These are phyloP conservation scores for Aspergillus ruber DNA, from an alignment of 2,329 filamentous ascomycete species.

Conservation along the genomic window DNA sequence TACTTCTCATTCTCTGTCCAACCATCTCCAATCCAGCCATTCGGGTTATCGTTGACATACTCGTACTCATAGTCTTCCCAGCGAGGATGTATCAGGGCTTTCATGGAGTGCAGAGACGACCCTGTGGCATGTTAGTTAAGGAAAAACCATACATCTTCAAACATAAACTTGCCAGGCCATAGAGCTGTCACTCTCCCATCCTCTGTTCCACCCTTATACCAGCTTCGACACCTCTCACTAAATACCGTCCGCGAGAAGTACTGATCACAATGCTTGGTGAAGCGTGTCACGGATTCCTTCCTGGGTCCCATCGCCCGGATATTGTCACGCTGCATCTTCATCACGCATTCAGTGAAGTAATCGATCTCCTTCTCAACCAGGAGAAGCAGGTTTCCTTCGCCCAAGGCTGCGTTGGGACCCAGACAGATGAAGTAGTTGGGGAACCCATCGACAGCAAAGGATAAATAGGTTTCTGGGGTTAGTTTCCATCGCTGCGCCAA, in stretches of 20 bases:
- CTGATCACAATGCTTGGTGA: constrained; percentile 26
- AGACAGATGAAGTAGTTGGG: constrained; percentile 31
- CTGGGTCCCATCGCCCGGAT: constrained; percentile 24
- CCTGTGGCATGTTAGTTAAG: constrained; percentile 13
- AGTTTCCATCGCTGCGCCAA: constrained; percentile 25
- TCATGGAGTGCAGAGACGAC: constrained; percentile 32
- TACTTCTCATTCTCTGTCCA: constrained; percentile 29
- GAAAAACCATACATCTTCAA: neutral
- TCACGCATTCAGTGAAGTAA: constrained; percentile 28
- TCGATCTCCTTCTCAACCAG: constrained; percentile 28
- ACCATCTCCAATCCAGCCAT: constrained; percentile 29
- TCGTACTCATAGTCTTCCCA: constrained; percentile 36
- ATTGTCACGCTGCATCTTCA: constrained; percentile 31
- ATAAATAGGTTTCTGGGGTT: constrained; percentile 31
- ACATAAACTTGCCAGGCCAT: constrained; percentile 27
- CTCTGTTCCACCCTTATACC: constrained; percentile 32
- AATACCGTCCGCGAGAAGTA: constrained; percentile 32
- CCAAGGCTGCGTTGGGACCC: constrained; percentile 27
- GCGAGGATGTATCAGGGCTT: constrained; percentile 26
- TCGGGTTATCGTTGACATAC: constrained; percentile 28
- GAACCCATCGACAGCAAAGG: constrained; percentile 26
- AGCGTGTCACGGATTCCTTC: constrained; percentile 21
- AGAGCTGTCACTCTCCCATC: constrained; percentile 26
- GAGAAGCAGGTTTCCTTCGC: constrained; percentile 29
- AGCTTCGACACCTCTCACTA: constrained; percentile 29